Base-by-base conservation (phyloP, 352 stramenopile genomes). In the Globisporangium cystogenes region DNA sequence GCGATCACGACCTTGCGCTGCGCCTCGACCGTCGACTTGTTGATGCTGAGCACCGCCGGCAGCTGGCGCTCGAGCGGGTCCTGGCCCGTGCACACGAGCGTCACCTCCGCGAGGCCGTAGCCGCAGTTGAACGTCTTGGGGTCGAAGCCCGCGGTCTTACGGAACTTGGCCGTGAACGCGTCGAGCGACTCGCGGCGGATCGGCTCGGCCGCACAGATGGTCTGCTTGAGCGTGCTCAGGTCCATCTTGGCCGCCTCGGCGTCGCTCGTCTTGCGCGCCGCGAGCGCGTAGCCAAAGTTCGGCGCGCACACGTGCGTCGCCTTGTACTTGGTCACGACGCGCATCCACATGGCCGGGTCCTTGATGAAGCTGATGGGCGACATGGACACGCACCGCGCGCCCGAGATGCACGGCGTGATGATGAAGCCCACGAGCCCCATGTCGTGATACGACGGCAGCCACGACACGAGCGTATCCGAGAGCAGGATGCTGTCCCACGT, bases 341-440 rank as follows among this genome's bases (percentile, higher is more conserved):
- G 76, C 74, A 93, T 90, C 83, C 83, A 93, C 31, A 93, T 59
- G 15, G 71, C 65, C 1, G 83, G 83, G 64, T 93, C 79, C 57
- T 91, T 91, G 65, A 93, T 90, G 59, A 93, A 93, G 43, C 76
- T 87, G 49, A 90, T 84, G 11, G 83, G 83, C 52, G 83, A 93
- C 77, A 91, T 90, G 39, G 74, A 84, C 35, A 90, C 78, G 55
- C 81, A 90, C 42, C 71, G 70, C 16, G 74, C 76, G 26, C 60
- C 72, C 8, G 60, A 81, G 48, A 86, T 56, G 27, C 68, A 82
- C 6, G 82, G 79, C 27, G 67, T 73, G 52, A 93, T 73, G 57
- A 90, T 89, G 57, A 90, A 90, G n/a, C 82, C 82, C 3, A 93
- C 78, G 29, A 93, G 67, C 0, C 82, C 82, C 82, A 93, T 93